These are phyloP conservation scores for Clonostachys chloroleuca DNA, from an alignment of 2,329 filamentous ascomycete species.

Conservation along the genomic window DNA sequence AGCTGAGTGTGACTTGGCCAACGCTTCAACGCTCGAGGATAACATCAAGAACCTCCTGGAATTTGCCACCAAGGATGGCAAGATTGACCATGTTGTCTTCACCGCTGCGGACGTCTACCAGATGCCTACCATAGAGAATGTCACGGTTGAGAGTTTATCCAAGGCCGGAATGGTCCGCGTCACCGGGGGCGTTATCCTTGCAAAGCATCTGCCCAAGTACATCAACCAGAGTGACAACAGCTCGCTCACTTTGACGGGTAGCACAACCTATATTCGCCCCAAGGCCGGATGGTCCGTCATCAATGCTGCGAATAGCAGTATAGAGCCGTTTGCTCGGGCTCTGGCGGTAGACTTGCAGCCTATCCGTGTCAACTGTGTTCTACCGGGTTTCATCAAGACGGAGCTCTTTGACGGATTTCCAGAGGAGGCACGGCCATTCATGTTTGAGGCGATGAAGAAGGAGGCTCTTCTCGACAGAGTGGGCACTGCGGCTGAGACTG, in stretches of 20 bases:
- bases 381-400: slow-evolving; percentile 48
- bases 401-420: slow-evolving; percentile 21
- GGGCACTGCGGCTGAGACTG: slow-evolving; percentile 30
- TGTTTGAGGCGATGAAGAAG: background rate
- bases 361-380: slow-evolving; percentile 58
- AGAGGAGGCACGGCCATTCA: background rate
- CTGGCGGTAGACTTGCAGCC: slow-evolving; percentile 61
- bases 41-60: slow-evolving; percentile 42
- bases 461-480: slow-evolving; percentile 8
- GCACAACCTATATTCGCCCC: slow-evolving; percentile 44
- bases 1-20: slow-evolving; percentile 13
- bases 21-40: slow-evolving; percentile 19
- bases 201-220: slow-evolving; percentile 35
- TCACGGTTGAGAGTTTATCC: slow-evolving; percentile 30
- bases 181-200: slow-evolving; percentile 44
- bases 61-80: slow-evolving; percentile 34
- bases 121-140: background rate
- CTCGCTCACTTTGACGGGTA: slow-evolving; percentile 54
- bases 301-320: slow-evolving; percentile 39
- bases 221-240: slow-evolving; percentile 12
- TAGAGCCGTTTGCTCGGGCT: slow-evolving; percentile 46
- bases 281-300: slow-evolving; percentile 44
- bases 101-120: slow-evolving; percentile 42
- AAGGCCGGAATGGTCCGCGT: slow-evolving; percentile 42
- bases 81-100: slow-evolving; percentile 53